phyloP scores from a whole-genome alignment of 1,284 basidiomycete species.

The Microbotryum violaceum region DNA sequence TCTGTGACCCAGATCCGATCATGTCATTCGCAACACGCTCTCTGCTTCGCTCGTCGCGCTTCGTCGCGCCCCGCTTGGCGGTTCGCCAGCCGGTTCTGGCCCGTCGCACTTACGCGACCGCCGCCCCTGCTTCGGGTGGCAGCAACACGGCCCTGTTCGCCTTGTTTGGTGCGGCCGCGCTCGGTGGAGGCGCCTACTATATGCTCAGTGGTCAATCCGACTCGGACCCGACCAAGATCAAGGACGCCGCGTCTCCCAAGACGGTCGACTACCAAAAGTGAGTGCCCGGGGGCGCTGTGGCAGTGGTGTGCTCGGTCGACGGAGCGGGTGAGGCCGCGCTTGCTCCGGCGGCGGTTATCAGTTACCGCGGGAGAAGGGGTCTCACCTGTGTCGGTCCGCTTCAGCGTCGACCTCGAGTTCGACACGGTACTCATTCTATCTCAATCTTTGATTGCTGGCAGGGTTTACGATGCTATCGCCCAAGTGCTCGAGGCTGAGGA shows the following conservation, averaged over 20 bases:
- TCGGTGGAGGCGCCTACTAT: constrained; percentile 28
- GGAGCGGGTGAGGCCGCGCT: background rate
- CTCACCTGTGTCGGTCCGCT: no score
- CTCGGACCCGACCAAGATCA: constrained; percentile 25
- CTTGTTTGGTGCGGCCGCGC: constrained; percentile 21
- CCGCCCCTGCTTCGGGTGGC: background rate
- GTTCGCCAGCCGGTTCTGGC: background rate
- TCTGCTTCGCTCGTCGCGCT: no score
- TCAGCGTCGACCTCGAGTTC: background rate
- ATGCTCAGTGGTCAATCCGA: constrained; percentile 10
- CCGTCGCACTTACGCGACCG: constrained; percentile 15
- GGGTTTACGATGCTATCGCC: constrained; percentile 83
- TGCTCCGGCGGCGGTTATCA: background rate
- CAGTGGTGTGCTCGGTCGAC: background rate
- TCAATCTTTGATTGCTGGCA: constrained; percentile 50
- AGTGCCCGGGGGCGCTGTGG: background rate
- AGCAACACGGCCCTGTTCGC: constrained; percentile 18
- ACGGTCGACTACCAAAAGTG: constrained; percentile 33
- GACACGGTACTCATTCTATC: background rate
- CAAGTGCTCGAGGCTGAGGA: constrained; percentile 56
- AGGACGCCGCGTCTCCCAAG: constrained; percentile 23
- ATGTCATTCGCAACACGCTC: no score
- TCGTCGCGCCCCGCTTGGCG: no score
- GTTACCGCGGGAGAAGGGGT: background rate
- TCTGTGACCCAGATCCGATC: background rate